Conservation (phyloP, 2,329 filamentous ascomycete species). For the Parastagonospora avenae region DNA sequence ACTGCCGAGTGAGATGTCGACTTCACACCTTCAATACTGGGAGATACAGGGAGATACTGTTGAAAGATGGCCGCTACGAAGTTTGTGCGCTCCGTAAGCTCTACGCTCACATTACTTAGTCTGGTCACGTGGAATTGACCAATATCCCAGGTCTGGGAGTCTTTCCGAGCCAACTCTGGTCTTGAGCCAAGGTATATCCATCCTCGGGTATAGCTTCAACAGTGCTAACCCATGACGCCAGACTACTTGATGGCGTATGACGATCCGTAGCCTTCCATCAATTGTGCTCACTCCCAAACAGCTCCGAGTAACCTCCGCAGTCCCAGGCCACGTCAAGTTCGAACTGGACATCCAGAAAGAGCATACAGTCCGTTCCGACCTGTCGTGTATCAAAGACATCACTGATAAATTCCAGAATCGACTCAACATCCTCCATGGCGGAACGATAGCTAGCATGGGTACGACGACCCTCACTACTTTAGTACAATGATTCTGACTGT, state of each 20-base stretch:
- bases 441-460: slow-evolving; percentile 76
- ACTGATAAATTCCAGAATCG: slow-evolving; percentile 64
- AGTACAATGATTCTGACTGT: background rate
- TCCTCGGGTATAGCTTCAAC: background rate
- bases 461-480: background rate
- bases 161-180: slow-evolving; percentile 83
- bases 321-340: slow-evolving; percentile 72
- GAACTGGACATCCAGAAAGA: slow-evolving; percentile 75
- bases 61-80: slow-evolving; percentile 54
- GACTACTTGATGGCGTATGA: slow-evolving; percentile 51
- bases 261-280: background rate
- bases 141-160: slow-evolving; percentile 72
- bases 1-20: slow-evolving; percentile 28
- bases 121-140: slow-evolving; percentile 21
- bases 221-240: slow-evolving; percentile 16
- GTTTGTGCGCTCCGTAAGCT: slow-evolving; percentile 69
- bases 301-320: slow-evolving; percentile 70
- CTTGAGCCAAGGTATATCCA: slow-evolving; percentile 77
- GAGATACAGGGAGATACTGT: background rate
- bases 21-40: slow-evolving; percentile 24
- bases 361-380: slow-evolving; percentile 66
- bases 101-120: background rate
- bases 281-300: slow-evolving; percentile 38
- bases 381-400: background rate
- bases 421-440: slow-evolving; percentile 76